Conservation (phyloP, 805 yeast genomes). For the Yarrowia sp. region DNA sequence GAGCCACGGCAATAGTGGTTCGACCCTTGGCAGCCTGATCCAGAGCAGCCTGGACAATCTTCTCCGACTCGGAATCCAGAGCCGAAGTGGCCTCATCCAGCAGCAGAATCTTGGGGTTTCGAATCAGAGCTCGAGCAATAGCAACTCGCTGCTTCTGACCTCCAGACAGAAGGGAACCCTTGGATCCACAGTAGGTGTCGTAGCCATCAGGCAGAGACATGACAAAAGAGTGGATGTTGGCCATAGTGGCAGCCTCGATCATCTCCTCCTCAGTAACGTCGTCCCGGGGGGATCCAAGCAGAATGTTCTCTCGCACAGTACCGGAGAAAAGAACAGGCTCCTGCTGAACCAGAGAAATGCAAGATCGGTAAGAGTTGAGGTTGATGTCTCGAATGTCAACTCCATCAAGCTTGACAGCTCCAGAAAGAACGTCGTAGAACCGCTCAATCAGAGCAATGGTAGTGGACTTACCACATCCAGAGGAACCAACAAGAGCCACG, state of each 20-base stretch:
- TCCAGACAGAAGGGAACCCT: slow-evolving; percentile 62
- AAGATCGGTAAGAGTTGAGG: slow-evolving; percentile 48
- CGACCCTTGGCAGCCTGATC: slow-evolving; percentile 63
- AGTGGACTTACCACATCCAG: slow-evolving; percentile 62
- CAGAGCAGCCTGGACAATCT: slow-evolving; percentile 69
- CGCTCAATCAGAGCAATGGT: slow-evolving; percentile 51
- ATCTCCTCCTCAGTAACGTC: slow-evolving; percentile 45
- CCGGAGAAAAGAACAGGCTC: slow-evolving; percentile 59
- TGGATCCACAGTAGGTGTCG: slow-evolving; percentile 53
- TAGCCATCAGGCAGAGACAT: slow-evolving; percentile 57
- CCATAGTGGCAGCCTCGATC: slow-evolving; percentile 47
- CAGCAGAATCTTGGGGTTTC: slow-evolving; percentile 59
- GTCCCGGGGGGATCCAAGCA: slow-evolving; percentile 44
- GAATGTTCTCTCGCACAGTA: slow-evolving; percentile 52
- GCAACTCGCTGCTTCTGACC: slow-evolving; percentile 78
- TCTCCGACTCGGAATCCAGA: slow-evolving; percentile 66
- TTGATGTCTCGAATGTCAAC: slow-evolving; percentile 47
- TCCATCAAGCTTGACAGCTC: slow-evolving; percentile 53
- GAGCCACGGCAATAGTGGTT: slow-evolving; percentile 83
- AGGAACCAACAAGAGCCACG: slow-evolving; percentile 66
- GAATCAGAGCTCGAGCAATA: slow-evolving; percentile 68
- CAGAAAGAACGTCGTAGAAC: slow-evolving; percentile 49
- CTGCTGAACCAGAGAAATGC: slow-evolving; percentile 60
- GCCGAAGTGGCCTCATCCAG: slow-evolving; percentile 72
- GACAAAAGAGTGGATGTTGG: slow-evolving; percentile 57